These are phyloP conservation scores for Diaporthe eres DNA, from an alignment of 2,329 filamentous ascomycete genomes.

Conservation along the genomic window DNA sequence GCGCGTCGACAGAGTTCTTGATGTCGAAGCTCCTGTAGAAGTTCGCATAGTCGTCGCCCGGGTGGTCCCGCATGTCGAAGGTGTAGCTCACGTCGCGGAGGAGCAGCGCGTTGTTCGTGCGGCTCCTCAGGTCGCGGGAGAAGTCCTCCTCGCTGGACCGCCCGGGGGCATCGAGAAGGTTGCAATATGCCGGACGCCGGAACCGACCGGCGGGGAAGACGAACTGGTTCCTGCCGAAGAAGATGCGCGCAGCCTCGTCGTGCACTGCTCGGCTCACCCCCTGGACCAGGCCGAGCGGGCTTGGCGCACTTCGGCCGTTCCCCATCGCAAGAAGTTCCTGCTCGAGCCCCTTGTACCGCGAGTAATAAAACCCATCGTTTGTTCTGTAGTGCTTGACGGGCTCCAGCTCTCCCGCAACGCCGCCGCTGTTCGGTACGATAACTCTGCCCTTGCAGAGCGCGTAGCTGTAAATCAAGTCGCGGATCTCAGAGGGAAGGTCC, in stretches of 20 bases:
- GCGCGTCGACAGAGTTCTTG: background rate
- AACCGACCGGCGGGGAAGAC: conserved; percentile 15
- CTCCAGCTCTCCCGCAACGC: too few species aligned
- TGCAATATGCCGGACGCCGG: background rate
- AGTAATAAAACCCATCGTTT: background rate
- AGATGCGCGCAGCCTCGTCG: conserved; percentile 23
- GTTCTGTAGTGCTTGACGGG: background rate
- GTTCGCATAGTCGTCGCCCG: background rate
- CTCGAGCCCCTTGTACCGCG: conserved; percentile 6
- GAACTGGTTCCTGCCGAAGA: conserved; percentile 29
- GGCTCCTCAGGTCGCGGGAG: background rate
- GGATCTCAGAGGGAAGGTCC: conserved; percentile 34
- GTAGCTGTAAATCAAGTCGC: conserved; percentile 24
- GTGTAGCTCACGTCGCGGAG: conserved; percentile 36
- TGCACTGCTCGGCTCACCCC: conserved; percentile 29
- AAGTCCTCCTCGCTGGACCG: background rate
- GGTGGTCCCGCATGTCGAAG: conserved; percentile 37
- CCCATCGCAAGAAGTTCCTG: background rate
- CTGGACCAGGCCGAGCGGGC: conserved; percentile 17
- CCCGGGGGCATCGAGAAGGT: background rate
- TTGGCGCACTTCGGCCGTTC: background rate
- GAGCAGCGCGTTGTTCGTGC: conserved; percentile 1
- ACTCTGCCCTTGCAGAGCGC: conserved; percentile 18
- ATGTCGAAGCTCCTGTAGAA: background rate
- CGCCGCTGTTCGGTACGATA: conserved; percentile 12